phyloP scores from a whole-genome alignment of 164 flowering plant species.

The Tetracentron sinense region DNA sequence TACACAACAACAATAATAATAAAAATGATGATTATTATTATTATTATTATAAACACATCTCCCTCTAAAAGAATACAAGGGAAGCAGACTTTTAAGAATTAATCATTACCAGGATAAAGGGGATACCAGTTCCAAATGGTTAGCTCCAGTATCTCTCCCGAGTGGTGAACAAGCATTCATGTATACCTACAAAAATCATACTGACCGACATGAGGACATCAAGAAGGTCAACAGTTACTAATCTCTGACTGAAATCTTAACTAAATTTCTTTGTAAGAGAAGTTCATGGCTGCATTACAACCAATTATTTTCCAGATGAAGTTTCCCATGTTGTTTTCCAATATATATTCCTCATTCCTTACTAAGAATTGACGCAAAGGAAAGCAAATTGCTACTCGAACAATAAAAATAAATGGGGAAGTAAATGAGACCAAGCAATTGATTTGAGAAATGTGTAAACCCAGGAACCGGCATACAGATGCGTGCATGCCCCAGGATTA shows the following conservation, averaged over 20 bases:
- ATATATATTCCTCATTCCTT: too few species aligned
- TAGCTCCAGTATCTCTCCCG: constrained; percentile 18
- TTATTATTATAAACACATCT: not conserved
- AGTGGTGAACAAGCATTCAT: constrained; percentile 28
- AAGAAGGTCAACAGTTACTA: not conserved
- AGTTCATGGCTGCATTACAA: not conserved
- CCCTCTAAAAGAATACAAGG: not conserved
- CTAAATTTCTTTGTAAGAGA: not conserved
- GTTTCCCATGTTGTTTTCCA: too few species aligned
- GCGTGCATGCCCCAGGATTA: too few species aligned
- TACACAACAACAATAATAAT: too few species aligned
- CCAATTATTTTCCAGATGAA: too few species aligned
- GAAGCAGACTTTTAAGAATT: not conserved
- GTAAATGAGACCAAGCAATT: too few species aligned
- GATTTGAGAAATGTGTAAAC: too few species aligned
- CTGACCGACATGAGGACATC: not conserved
- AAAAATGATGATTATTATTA: too few species aligned
- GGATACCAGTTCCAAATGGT: constrained; percentile 60
- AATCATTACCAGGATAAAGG: constrained; percentile 48
- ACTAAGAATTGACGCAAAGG: too few species aligned
- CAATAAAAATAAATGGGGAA: too few species aligned
- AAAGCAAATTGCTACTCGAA: too few species aligned
- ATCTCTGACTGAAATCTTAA: not conserved
- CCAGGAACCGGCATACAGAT: too few species aligned
- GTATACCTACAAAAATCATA: constrained; percentile 41